Evolutionary conservation across 1,284 basidiomycete species (phyloP).

Genomic region (Taiwanofungus camphoratus): DNA sequence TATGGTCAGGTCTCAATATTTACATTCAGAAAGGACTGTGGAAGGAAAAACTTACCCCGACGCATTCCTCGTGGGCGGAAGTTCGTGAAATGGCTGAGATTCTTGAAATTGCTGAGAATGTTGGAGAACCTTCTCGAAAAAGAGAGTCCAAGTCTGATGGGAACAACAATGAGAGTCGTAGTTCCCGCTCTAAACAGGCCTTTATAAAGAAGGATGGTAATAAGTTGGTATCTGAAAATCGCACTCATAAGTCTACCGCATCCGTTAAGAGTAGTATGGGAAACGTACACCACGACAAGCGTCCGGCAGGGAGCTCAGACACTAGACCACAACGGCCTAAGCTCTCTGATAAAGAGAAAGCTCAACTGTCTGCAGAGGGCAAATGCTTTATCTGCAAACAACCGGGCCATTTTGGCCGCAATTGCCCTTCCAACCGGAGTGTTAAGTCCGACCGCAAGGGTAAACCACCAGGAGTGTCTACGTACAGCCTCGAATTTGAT

Average conservation of each 20-base stretch:
- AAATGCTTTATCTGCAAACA: constrained; percentile 17
- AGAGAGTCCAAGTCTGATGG: neutral
- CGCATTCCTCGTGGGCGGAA: constrained; percentile 1
- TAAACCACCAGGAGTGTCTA: constrained; percentile 4
- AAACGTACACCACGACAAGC: no score
- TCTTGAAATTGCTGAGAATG: constrained; percentile 3
- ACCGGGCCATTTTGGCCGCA: constrained; percentile 11
- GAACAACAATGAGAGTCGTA: neutral
- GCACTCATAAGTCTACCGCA: no score
- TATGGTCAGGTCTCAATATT: constrained; percentile 7
- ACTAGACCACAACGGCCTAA: no score
- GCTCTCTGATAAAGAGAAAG: constrained; percentile 8
- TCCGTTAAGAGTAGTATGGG: neutral
- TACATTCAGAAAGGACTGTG: constrained; percentile 7
- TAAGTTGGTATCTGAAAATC: no score
- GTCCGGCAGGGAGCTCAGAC: neutral
- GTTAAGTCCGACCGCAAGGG: neutral
- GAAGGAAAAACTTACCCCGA: constrained; percentile 1
- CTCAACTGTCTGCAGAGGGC: constrained; percentile 8
- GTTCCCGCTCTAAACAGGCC: neutral
- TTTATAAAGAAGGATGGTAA: neutral
- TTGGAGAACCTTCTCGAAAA: neutral
- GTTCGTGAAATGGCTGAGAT: constrained; percentile 8
- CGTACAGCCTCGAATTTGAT: constrained; percentile 4
- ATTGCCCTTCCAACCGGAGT: constrained; percentile 9